Evolutionary conservation across 768 basidiomycete species (phyloP).

Genomic region (Sporobolomyces roseus): DNA sequence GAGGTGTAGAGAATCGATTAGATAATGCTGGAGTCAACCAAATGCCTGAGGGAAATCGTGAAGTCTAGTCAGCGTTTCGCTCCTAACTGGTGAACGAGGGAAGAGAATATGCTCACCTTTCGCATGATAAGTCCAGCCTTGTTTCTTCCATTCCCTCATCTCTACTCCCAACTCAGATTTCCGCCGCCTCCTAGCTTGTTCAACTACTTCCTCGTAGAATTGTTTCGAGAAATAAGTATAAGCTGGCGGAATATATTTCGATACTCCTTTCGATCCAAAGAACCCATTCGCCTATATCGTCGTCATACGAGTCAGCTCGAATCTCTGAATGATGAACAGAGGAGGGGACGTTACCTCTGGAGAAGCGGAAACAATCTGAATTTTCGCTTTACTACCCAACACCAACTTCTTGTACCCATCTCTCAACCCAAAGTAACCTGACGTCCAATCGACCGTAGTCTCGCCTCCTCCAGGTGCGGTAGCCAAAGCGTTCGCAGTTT

Average conservation of each 20-base stretch:
- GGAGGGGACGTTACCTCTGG: conserved; percentile 62
- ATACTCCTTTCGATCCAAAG: conserved; percentile 79
- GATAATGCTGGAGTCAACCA: conserved; percentile 42
- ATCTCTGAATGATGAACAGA: not conserved
- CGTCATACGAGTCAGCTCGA: not conserved
- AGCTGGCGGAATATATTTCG: conserved; percentile 88
- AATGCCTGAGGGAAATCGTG: conserved; percentile 31
- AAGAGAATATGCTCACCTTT: conserved; percentile 66
- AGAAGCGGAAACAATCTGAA: conserved; percentile 74
- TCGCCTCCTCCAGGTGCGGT: conserved; percentile 37
- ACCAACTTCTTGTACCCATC: conserved; percentile 71
- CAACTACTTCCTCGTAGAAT: conserved; percentile 56
- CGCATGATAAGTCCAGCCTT: conserved; percentile 96
- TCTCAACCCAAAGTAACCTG: conserved; percentile 90
- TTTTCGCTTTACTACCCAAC: conserved; percentile 54
- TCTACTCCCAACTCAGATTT: conserved; percentile 53
- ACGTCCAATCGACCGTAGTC: conserved; percentile 69
- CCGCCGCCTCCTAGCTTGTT: conserved; percentile 30
- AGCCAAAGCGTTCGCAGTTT: conserved; percentile 45
- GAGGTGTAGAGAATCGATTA: conserved; percentile 21
- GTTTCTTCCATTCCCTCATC: conserved; percentile 78
- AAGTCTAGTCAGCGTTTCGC: not conserved
- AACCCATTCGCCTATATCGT: conserved; percentile 83
- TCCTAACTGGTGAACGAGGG: not conserved
- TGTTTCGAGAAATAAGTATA: conserved; percentile 82